Evolutionary conservation across 352 stramenopile species (phyloP).

Genomic region (Pythium aristosporum): DNA sequence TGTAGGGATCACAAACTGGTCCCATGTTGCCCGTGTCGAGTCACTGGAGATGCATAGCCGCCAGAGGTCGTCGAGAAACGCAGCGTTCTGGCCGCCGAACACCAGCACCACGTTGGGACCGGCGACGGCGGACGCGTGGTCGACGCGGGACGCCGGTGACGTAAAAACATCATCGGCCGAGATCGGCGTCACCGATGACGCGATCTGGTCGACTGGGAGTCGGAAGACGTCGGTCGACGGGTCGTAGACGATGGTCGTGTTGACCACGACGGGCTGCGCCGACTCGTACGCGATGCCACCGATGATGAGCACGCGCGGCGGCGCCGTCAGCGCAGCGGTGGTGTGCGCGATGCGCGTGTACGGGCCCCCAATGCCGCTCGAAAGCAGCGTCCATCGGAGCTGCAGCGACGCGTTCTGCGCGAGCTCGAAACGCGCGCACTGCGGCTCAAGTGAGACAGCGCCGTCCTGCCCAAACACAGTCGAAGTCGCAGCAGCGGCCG

Average conservation of each 20-base stretch:
- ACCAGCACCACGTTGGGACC: constrained; percentile 34
- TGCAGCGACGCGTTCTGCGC: constrained; percentile 41
- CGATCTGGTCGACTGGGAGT: constrained; percentile 46
- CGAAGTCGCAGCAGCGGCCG: background rate
- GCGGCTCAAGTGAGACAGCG: constrained; percentile 19
- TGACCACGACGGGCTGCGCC: constrained; percentile 56
- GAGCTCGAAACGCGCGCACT: constrained; percentile 33
- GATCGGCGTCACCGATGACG: constrained; percentile 31
- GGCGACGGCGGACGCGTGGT: constrained; percentile 46
- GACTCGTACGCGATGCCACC: constrained; percentile 73
- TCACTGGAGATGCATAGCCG: constrained; percentile 46
- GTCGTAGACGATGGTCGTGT: constrained; percentile 55
- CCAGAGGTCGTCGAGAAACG: constrained; percentile 64
- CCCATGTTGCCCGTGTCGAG: constrained; percentile 40
- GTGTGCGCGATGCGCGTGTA: constrained; percentile 59
- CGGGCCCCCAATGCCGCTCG: constrained; percentile 29
- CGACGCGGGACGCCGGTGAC: constrained; percentile 53
- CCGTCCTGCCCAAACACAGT: background rate
- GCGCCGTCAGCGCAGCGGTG: constrained; percentile 30
- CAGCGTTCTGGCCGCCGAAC: constrained; percentile 56
- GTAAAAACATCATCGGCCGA: constrained; percentile 50
- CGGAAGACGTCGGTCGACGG: constrained; percentile 40
- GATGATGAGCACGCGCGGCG: constrained; percentile 45
- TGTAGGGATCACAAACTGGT: constrained; percentile 42
- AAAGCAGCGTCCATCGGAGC: constrained; percentile 34